Base-by-base conservation (phyloP, 83 land plant species). In the Thuja plicata region DNA sequence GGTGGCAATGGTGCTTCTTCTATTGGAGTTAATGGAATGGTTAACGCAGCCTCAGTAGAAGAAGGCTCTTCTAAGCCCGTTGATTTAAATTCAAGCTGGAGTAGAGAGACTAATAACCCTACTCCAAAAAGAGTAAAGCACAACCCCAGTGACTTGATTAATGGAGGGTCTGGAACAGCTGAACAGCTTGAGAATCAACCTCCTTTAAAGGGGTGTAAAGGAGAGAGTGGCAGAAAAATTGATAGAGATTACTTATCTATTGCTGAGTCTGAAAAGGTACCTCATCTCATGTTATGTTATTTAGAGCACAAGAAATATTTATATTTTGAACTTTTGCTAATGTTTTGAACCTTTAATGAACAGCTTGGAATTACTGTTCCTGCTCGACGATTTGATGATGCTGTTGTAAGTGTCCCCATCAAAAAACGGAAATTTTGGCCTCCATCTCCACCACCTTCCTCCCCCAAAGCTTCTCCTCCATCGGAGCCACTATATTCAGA, bases 371-470 rank as follows among this genome's bases (percentile, higher is more conserved):
- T 35, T 5, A 86, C 34, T 32, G 1, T 34, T 37, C 87, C 40
- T 32, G 38, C 32, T 30, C 60, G 86, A 50, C 55, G 86, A 16
- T 85, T 85, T 85, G 52, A 85, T 50, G 86, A 85, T 52, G 55
- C 50, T 85, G 38, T 86, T 16, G 54, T 38, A 55, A 57, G 71
- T 8, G 87, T 86, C 17, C 85, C 85, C 85, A 46, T 83, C 0
- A 83, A 83, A 83, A 83, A 83, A 24, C 34, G 55, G n/a, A 83
- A 83, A 46, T 83, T 45, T 83, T n/a, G 54, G 52, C 55, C 45
- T 27, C 52, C 52, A 46, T 30, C 50, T 10, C 85, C 85, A 10
- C 34, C 85, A 43, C 41, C 85, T 8, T 5, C 54, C 3, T 48
- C 85, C 50, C 54, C 19, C 3, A 41, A 46, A 83, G 50, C 85